Conservation (phyloP, 2,329 filamentous ascomycete species). For the Colletotrichum siamense region DNA sequence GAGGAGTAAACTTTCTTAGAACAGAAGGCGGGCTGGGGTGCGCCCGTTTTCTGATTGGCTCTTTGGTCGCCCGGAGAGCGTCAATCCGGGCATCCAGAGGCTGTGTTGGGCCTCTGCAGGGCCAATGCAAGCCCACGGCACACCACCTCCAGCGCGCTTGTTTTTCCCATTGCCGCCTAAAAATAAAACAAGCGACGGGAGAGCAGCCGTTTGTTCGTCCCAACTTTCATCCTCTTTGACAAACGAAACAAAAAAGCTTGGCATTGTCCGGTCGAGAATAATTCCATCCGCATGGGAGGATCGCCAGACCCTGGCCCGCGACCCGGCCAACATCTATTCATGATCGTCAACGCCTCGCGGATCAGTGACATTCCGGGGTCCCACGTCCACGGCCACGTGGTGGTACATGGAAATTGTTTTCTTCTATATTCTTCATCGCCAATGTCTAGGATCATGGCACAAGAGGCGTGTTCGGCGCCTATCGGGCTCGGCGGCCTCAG, state of each 20-base stretch:
- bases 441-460: not conserved
- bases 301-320: not conserved
- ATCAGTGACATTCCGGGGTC: constrained; percentile 3
- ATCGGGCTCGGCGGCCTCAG: not conserved
- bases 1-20: not conserved
- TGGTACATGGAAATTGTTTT: not conserved
- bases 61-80: not conserved
- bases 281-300: not conserved
- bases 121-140: not conserved
- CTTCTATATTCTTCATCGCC: not conserved
- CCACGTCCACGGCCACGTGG: not conserved
- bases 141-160: constrained; percentile 9
- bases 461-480: not conserved
- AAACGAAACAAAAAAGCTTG: constrained; percentile 1
- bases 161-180: constrained; percentile 1
- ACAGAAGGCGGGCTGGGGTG: not conserved
- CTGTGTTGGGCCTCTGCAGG: not conserved
- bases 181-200: constrained; percentile 16
- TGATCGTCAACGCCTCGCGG: constrained; percentile 13
- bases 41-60: not conserved
- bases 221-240: not conserved
- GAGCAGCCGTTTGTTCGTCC: not conserved
- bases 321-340: not conserved
- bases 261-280: not conserved
- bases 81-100: not conserved